Percentiles rank a stretch among this genome's conserved stretches.
Conservation (phyloP, 139 green algal genomes). For the Ulvella scutata region DNA sequence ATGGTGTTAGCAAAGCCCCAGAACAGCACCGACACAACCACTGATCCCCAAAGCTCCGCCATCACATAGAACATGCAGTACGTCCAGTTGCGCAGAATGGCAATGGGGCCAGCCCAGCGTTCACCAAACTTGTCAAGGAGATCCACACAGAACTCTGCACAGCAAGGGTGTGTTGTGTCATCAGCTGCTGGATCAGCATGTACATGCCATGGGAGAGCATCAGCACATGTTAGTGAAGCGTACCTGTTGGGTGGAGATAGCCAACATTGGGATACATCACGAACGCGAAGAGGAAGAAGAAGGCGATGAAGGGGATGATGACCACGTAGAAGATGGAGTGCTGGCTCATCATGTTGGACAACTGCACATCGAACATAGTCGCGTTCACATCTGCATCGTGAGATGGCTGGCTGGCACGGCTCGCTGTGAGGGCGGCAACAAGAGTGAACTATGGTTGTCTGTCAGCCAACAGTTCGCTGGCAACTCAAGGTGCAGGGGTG, state of each 20-base stretch:
- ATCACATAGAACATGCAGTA: conserved; percentile 99
- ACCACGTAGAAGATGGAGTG: conserved; percentile 94
- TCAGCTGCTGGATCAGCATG: neutral
- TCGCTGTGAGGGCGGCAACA: too few relatives aligned
- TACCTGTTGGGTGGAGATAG: conserved; percentile 75
- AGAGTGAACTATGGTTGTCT: too few relatives aligned
- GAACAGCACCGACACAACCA: conserved; percentile 98
- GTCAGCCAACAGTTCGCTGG: too few relatives aligned
- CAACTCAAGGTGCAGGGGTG: too few relatives aligned
- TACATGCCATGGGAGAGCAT: too few relatives aligned
- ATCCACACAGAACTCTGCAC: conserved; percentile 49
- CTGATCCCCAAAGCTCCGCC: conserved; percentile 97
- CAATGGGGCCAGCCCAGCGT: conserved; percentile 84
- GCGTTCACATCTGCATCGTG: neutral
- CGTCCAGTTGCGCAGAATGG: conserved; percentile 97
- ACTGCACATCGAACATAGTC: conserved; percentile 30
- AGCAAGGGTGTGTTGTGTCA: neutral
- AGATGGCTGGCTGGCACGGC: too few relatives aligned
- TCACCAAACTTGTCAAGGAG: conserved; percentile 56
- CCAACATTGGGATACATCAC: conserved; percentile 89
- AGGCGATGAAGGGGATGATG: conserved; percentile 96
- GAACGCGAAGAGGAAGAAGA: conserved; percentile 93
- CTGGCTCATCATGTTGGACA: conserved; percentile 76
- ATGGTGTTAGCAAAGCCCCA: conserved; percentile 99
- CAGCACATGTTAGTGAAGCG: neutral